Base-by-base conservation (phyloP, 2,329 filamentous ascomycete species). In the Botrytis hyacinthi region DNA sequence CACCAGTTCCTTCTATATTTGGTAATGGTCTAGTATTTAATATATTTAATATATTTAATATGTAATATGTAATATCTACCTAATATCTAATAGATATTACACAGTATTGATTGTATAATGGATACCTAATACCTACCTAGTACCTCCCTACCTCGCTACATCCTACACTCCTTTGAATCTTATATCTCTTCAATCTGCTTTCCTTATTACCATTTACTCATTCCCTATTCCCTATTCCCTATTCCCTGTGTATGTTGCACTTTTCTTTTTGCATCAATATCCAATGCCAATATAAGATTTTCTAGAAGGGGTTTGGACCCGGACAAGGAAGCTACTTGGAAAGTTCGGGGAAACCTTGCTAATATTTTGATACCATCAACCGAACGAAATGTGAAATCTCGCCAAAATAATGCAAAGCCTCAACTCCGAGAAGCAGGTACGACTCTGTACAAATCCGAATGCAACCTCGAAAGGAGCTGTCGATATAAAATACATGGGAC, bases 321-420 rank as follows among this genome's bases (percentile, higher is more conserved):
- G 40, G 29, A 59, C 54, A 57, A 67, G 62, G 70, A 54, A 68
- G 63, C 29, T 48, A n/a, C 35, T 62, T 48, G 9, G 14, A 29
- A 67, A 48, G 46, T 67, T 65, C 37, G 70, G 70, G 61, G 70
- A 71, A 71, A 54, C 70, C 70, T 71, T 71, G 70, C 26, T 57
- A 26, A 32, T 35, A 10, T 54, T 57, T 48, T 51, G 44, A 37
- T 37, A 44, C 29, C 14, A n/a, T 63, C 46, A 42, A 57, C 22
- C 20, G 9, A 16, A 37, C 22, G 61, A 51, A 51, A 67, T 67
- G 18, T 44, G 32, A 67, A 29, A 67, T 51, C 63, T 67, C 14
- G n/a, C 63, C 44, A 51, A 32, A 51, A 51, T 37, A 67, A 51
- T 67, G 63, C 44, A 67, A 67, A 51, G n/a, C 29, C 63, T 37